Conservation (phyloP, 495 filamentous ascomycete genomes). For the Mycothermus thermophilus region DNA sequence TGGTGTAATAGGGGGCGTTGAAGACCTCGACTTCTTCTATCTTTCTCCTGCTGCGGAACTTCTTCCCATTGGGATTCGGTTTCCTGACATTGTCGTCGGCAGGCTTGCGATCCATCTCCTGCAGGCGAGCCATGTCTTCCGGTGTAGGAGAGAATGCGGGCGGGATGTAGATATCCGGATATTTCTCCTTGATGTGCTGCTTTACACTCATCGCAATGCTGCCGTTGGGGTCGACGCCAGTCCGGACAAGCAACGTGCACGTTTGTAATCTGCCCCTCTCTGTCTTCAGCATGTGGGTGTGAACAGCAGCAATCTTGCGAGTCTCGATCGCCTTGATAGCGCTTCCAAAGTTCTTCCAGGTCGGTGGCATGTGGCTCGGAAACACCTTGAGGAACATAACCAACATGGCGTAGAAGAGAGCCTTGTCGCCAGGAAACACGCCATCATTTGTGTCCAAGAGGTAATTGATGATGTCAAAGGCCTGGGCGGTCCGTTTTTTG, state of each 20-base stretch:
- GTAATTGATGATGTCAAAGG: conserved; percentile 50
- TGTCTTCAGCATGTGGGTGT: conserved; percentile 20
- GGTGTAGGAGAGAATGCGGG: conserved; percentile 26
- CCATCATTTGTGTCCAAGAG: conserved; percentile 55
- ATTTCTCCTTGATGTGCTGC: conserved; percentile 29
- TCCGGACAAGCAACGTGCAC: conserved; percentile 14
- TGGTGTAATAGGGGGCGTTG: conserved; percentile 23
- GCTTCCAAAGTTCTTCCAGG: conserved; percentile 27
- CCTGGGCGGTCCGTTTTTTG: conserved; percentile 18
- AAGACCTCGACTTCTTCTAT: conserved; percentile 23
- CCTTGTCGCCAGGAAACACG: conserved; percentile 58
- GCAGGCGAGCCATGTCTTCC: conserved; percentile 20
- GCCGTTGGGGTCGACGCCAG: conserved; percentile 15
- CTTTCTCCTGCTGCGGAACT: conserved; percentile 19
- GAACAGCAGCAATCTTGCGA: conserved; percentile 11
- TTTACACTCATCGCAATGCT: conserved; percentile 15
- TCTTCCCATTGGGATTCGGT: conserved; percentile 17
- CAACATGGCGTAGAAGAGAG: conserved; percentile 60
- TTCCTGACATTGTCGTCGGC: conserved; percentile 3
- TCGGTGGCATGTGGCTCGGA: conserved; percentile 23
- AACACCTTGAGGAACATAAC: conserved; percentile 40
- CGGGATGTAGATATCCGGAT: conserved; percentile 30
- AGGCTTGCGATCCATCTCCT: conserved; percentile 12
- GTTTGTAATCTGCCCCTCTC: conserved; percentile 12
- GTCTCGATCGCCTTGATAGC: conserved; percentile 30